Base-by-base conservation (phyloP, 352 stramenopile species). In the Phytophthora nicotianae region DNA sequence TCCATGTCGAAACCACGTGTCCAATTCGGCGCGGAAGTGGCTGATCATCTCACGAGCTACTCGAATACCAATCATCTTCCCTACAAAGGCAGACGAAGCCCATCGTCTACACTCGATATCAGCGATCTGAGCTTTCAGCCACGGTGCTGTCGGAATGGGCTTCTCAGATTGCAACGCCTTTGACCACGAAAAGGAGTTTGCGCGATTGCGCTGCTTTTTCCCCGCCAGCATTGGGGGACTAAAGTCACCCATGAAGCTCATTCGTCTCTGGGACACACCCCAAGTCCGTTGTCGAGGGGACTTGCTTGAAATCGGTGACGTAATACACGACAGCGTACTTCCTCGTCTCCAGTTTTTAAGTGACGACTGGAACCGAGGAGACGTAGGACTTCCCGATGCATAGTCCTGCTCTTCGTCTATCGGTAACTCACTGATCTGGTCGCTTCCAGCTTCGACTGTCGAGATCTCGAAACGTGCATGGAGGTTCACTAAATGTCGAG, bases 21-120 rank as follows among this genome's bases (percentile, higher is more conserved):
- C 75, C 37, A 92, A 55, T 38, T 89, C 79, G 14, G 64, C 57
- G n/a, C 86, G 79, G 55, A 92, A 93, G 50, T 93, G 79, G 19
- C 73, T 90, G 41, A 95, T 95, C 84, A 95, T 92, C 57, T 93
- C 83, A 4, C 85, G 77, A 17, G 86, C 84, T 2, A 95, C 84
- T 21, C 83, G 83, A 49, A 93, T 88, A 6, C 86, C 86, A 60
- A 95, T 89, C 81, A 93, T 90, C 46, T 93, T 95, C 4, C 83
- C 86, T 19, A 95, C 86, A 74, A 95, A 93, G 4, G 84, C 84
- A 20, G 83, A 95, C 24, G 86, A 95, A 37, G 86, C 82, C 84
- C 83, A 93, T 8, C 83, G 69, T n/a, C 86, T 68, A 64, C 86
- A 95, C 59, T 95, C 86, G 40, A 95, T 83, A 53, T 95, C 86